Conservation (phyloP, 106 monocot species). For the Triglochin maritima region DNA sequence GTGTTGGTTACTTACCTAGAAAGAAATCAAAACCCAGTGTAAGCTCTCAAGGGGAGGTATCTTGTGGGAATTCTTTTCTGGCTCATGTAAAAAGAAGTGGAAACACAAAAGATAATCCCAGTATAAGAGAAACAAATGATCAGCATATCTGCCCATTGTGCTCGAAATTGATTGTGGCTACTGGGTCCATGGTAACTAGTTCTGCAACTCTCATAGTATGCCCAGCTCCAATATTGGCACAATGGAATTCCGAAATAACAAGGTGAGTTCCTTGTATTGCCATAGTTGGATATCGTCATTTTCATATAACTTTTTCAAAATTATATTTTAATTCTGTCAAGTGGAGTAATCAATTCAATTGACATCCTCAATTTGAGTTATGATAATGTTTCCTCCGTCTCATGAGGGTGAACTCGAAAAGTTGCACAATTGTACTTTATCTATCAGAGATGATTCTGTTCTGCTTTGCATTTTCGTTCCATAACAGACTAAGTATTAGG, state of each 20-base stretch:
- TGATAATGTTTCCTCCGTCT: too few relatives aligned
- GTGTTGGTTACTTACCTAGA: slow-evolving; percentile 69
- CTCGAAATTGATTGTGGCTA: slow-evolving; percentile 66
- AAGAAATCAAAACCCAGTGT: slow-evolving; percentile 21
- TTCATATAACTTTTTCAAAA: neutral
- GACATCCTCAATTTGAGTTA: too few relatives aligned
- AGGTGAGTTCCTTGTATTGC: slow-evolving; percentile 36
- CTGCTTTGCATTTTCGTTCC: too few relatives aligned
- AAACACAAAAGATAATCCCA: slow-evolving; percentile 18
- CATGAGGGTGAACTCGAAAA: too few relatives aligned
- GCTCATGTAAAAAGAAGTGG: slow-evolving; percentile 13
- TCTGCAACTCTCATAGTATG: slow-evolving; percentile 85
- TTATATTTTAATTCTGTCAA: too few relatives aligned
- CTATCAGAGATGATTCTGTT: too few relatives aligned
- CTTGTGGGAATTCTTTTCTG: slow-evolving; percentile 1
- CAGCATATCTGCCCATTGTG: slow-evolving; percentile 56
- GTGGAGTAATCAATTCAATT: too few relatives aligned
- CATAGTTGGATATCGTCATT: neutral
- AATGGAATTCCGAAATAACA: slow-evolving; percentile 88
- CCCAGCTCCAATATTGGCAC: slow-evolving; percentile 78
- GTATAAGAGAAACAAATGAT: slow-evolving; percentile 46
- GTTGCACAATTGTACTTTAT: too few relatives aligned
- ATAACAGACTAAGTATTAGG: too few relatives aligned
- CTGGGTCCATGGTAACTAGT: slow-evolving; percentile 32
- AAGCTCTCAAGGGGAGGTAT: slow-evolving; percentile 9